phyloP scores from a whole-genome alignment of 148 eudicot species.

The Pharnaceum exiguum region DNA sequence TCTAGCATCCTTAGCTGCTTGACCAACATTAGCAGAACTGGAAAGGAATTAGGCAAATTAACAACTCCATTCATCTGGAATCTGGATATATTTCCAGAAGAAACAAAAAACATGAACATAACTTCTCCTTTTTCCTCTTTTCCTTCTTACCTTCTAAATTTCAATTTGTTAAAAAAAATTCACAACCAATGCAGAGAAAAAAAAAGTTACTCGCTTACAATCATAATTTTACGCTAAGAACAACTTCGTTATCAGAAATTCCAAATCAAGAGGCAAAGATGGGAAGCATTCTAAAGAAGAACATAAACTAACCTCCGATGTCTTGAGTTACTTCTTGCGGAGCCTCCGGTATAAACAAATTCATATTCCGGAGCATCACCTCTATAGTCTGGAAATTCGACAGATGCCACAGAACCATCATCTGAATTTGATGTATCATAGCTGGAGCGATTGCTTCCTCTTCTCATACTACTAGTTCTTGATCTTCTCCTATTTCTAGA shows the following conservation, averaged over 20 bases:
- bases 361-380: constrained; percentile 69
- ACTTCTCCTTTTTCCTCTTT: no score
- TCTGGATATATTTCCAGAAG: no score
- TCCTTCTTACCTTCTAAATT: no score
- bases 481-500: constrained; percentile 80
- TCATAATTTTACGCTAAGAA: background rate
- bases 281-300: background rate
- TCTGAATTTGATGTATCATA: constrained; percentile 81
- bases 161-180: no score
- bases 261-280: background rate
- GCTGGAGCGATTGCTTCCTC: constrained; percentile 61
- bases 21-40: no score
- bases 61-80: no score
- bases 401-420: constrained; percentile 86
- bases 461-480: constrained; percentile 54
- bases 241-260: background rate
- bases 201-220: no score
- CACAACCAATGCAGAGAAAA: no score
- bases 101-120: no score
- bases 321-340: constrained; percentile 40
- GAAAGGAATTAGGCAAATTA: no score
- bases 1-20: background rate
- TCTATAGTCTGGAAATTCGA: constrained; percentile 62
- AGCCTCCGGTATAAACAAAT: constrained; percentile 40
- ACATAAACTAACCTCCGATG: constrained; percentile 56